Base-by-base conservation (phyloP, 2,329 filamentous ascomycete species). In the Graphilbum sp. region DNA sequence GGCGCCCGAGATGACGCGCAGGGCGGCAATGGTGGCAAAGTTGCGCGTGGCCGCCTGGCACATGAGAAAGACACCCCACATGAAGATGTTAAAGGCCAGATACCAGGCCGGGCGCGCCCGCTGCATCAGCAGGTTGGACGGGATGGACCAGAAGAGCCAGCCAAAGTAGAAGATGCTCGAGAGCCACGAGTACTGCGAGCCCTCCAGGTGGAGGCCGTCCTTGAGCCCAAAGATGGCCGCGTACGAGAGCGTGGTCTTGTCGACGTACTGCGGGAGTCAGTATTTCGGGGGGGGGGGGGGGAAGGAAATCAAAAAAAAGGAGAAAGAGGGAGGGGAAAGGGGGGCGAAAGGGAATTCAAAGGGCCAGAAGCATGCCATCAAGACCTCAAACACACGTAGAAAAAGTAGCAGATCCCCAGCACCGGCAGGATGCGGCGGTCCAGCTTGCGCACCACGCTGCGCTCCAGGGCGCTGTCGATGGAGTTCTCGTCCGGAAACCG, bases 211-310 rank as follows among this genome's bases (percentile, higher is more conserved):
- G 9, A 78, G 59, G 43, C 75, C 72, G 2, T 74, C 62, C 18
- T 62, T 60, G 42, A 80, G 69, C 2, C 72, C 72, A 41, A 79
- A 77, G 36, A 79, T 72, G 17, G 75, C 73, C 0, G 75, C 74
- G 45, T 77, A 79, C 1, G 65, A 71, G 23, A 74, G 53, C 0
- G 66, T 73, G 0, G 69, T 74, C 57, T 74, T 52, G 46, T 53
- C 49, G 24, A 52, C 46, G 21, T 53, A 49, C 33, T 47, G n/a
- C n/a, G n/a, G n/a, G n/a, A n/a, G n/a, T n/a, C n/a, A n/a, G n/a
- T n/a, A n/a, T n/a, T n/a, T n/a, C n/a, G n/a, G n/a, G n/a, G n/a
- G n/a, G n/a, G n/a, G n/a, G n/a, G 36, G 12, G 11, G 15, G 21
- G 27, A 20, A 30, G 23, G 13, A 25, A 17, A 12, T 12, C 16